Conservation (phyloP, 345 rosid genomes). For the Reutealis trisperma region DNA sequence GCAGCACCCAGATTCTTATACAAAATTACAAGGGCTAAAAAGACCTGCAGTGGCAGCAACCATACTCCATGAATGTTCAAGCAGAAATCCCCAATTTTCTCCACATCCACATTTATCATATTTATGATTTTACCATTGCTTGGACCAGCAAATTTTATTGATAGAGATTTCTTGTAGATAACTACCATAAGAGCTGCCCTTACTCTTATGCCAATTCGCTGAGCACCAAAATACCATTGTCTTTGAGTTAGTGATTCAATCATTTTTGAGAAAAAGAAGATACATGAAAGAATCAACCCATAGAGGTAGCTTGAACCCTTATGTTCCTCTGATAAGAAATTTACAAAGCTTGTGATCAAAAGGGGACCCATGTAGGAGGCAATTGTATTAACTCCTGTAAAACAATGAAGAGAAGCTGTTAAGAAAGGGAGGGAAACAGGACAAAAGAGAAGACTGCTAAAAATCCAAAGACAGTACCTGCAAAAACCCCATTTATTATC, state of each 20-base stretch:
- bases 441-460: neutral
- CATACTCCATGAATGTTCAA: constrained; percentile 63
- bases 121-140: constrained; percentile 56
- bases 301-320: constrained; percentile 36
- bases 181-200: constrained; percentile 54
- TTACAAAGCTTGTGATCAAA: constrained; percentile 62
- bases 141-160: constrained; percentile 40
- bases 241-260: constrained; percentile 61
- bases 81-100: constrained; percentile 69
- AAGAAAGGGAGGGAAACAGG: too few species aligned
- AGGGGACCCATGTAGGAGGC: constrained; percentile 67
- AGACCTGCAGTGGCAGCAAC: constrained; percentile 67
- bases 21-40: constrained; percentile 53
- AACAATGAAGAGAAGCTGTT: neutral
- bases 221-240: constrained; percentile 75
- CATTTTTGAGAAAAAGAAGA: constrained; percentile 63
- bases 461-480: constrained; percentile 43
- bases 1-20: constrained; percentile 58
- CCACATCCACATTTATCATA: constrained; percentile 63
- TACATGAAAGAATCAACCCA: constrained; percentile 52
- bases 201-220: constrained; percentile 53
- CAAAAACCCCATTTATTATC: constrained; percentile 52
- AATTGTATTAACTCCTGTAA: constrained; percentile 49
- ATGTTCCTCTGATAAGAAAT: constrained; percentile 43
- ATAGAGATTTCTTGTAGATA: constrained; percentile 57